Evolutionary conservation across 441 rosid species (phyloP), one percentile per base, ranked within the genome.

Genomic region (Syzygium syzygioides): DNA sequence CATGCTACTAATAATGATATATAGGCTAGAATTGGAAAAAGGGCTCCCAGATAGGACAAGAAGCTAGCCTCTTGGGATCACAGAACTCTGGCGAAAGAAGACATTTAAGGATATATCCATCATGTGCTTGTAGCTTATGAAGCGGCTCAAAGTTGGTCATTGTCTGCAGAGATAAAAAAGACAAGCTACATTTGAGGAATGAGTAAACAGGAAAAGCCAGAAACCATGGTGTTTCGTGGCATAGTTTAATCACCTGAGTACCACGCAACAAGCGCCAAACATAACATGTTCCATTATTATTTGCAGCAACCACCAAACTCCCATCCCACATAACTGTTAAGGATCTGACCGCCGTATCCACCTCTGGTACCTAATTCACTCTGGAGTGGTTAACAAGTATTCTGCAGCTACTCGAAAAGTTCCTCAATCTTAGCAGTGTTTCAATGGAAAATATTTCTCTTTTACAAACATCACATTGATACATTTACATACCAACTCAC

Each of bases 111-210:
- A 98, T 97, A 93, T 95, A 95, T 86, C 94, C 96, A 89, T 94
- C 85, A 89, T 98, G 99, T 86, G 99, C 99, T 93, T 95, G 98
- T 66, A 98, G 94, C 93, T 98, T 97, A 93, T 97, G 99, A 89
- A 97, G 98, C 28, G 99, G 99, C 94, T 97, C 97, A 91, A 95
- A 97, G 93, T 95, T 97, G 80, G 98, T 95, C 99, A 95, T 98
- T 4, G 98, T 96, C 98, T 98, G 94, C 88, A 88, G 52, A 76
- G 52, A 45, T 76, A 12, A 76, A 89, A 89, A 50, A 52, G 54
- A 86, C 34, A 79, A 11, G 25, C 55, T 50, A 79, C 57, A 64
- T 48, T 57, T 53, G 52, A 90, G 59, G 87, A 26, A 76, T 85
- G 88, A 88, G 87, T 90, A 57, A 88, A 80, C 80, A 50, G 50